Conservation (phyloP, 176 grass and related monocot genomes). For the Phyllostachys edulis region DNA sequence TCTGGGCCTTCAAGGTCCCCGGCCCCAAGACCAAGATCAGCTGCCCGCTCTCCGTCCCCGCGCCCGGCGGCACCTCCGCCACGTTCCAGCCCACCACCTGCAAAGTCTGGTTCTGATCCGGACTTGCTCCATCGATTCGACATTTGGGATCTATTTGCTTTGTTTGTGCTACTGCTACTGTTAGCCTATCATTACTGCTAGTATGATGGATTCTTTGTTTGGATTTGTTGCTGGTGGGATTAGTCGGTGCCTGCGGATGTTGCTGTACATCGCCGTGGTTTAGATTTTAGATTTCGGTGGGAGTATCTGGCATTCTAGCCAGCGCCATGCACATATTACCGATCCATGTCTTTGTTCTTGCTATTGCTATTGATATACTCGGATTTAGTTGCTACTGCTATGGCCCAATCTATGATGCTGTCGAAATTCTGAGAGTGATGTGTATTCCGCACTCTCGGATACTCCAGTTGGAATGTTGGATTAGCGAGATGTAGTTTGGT, state of each 20-base stretch:
- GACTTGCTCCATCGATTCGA: not conserved
- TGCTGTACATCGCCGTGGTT: not conserved
- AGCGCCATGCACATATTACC: not conserved
- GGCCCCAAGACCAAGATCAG: slow-evolving; percentile 13
- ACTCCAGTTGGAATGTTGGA: not conserved
- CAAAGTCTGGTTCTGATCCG: slow-evolving; percentile 50
- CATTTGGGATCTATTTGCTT: not conserved
- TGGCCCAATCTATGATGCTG: not conserved
- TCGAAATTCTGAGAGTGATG: not conserved
- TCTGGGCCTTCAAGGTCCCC: slow-evolving; percentile 39
- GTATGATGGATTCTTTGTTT: not conserved
- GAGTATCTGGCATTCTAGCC: not conserved
- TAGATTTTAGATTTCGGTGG: not conserved
- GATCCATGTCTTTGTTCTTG: not conserved
- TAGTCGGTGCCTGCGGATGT: not conserved
- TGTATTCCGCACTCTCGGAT: not conserved
- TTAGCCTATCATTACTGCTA: not conserved
- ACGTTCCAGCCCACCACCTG: slow-evolving; percentile 31
- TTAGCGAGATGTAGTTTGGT: not conserved
- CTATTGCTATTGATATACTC: not conserved
- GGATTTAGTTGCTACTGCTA: not conserved
- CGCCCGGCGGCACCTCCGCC: not conserved
- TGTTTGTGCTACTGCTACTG: not conserved
- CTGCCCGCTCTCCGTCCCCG: slow-evolving; percentile 43
- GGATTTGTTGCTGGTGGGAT: not conserved